Conservation (phyloP, 1,284 basidiomycete genomes). For the Boletus semigastroideus region DNA sequence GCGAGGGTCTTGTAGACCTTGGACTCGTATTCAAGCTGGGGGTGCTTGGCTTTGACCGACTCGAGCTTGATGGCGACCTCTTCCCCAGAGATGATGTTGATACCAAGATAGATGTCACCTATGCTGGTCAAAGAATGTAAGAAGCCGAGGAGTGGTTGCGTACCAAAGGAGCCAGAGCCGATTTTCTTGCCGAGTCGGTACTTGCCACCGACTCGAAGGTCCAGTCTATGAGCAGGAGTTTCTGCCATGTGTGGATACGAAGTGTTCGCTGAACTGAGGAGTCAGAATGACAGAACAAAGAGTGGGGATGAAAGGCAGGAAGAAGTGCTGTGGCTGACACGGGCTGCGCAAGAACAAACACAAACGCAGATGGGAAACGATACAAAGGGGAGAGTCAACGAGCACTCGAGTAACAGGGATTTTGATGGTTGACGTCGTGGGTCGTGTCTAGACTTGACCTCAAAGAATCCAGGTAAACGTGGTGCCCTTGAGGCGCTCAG, state of each 20-base stretch:
- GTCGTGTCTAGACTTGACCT: constrained; percentile 4
- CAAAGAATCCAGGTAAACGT: constrained; percentile 23
- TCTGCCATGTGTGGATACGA: constrained; percentile 57
- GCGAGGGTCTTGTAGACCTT: constrained; percentile 98
- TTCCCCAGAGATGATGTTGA: constrained; percentile 99
- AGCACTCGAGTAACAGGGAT: neutral
- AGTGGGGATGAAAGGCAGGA: constrained; percentile 16
- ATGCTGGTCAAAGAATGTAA: neutral
- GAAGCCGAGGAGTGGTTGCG: constrained; percentile 32
- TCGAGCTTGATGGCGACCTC: constrained; percentile 99
- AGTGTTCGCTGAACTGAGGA: constrained; percentile 14
- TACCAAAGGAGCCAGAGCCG: constrained; percentile 97
- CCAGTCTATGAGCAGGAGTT: constrained; percentile 71
- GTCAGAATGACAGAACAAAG: constrained; percentile 2
- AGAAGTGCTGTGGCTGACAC: constrained; percentile 30
- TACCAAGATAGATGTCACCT: constrained; percentile 99
- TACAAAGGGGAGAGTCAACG: neutral
- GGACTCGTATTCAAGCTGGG: constrained; percentile 99
- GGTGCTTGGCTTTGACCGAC: constrained; percentile 99
- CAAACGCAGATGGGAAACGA: neutral
- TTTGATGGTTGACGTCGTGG: constrained; percentile 6
- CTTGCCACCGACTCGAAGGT: constrained; percentile 97
- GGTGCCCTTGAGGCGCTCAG: constrained; percentile 30
- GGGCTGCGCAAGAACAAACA: constrained; percentile 5
- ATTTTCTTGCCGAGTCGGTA: constrained; percentile 99